Base-by-base conservation (phyloP, 2,329 filamentous ascomycete species). In the Monosporascus sp. region DNA sequence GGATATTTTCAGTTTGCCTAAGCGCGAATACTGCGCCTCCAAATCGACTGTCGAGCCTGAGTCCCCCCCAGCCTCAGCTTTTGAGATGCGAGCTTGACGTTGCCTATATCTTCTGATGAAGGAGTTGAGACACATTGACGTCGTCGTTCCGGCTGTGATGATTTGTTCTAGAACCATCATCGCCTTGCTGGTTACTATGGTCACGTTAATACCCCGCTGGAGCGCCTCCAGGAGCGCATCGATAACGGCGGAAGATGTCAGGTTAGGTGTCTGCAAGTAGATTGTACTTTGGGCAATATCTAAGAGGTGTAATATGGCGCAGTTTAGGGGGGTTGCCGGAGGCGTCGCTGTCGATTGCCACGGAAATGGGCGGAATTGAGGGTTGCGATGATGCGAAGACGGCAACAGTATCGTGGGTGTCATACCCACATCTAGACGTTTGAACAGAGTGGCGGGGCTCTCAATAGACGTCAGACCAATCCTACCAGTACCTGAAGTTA, bases 131-230 rank as follows among this genome's bases (percentile, higher is more conserved):
- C 86, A 88, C 57, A 81, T 74, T 1, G 81, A 76, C 0, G 89
- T 93, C 0, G 86, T 89, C 0, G 86, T 91, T 0, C 87, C 87
- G 0, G 88, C 85, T 0, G 89, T 94, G 24, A 90, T 74, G n/a
- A 94, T 73, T 67, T 95, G 90, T 70, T 95, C 90, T 31, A 89
- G 70, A 17, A 88, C 65, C 88, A 91, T 92, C 76, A 92, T 84
- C 15, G 75, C 74, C 54, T 78, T 78, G 58, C 83, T 86, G 0
- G 88, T 90, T 7, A 88, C 74, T 44, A 92, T 78, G 7, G 75
- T 75, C 1, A 95, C 82, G 51, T 87, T 70, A 11, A 94, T 80
- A 1, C 89, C 88, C 1, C 88, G 78, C 3, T 70, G 60, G 0
- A 93, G 71, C 0, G 87, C 86, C 1, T 71, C 71, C 1, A 87